Evolutionary conservation across 805 yeast species (phyloP), one percentile per base, ranked within the genome.

Genomic region (Osmozyma mogii): DNA sequence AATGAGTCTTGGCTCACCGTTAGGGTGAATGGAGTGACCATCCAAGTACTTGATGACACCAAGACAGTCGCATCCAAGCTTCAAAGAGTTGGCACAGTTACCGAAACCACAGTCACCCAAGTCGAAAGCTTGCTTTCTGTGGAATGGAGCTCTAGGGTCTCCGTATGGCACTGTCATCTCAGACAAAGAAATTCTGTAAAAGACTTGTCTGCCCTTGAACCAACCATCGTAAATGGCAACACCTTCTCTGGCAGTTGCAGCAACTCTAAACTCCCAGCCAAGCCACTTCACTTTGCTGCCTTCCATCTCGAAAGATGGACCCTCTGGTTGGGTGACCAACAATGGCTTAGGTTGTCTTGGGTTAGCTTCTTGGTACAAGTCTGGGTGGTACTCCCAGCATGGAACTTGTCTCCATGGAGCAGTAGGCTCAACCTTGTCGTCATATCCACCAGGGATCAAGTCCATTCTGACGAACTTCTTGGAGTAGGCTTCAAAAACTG

Each of bases 101-200:
- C 92, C 92, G 40, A 81, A 81, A 13, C 94, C 92, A 62, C 81
- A 73, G 56, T 83, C 92, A 53, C 92, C 92, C 49, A 82, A 67
- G 56, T 82, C 92, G 44, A 82, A 82, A 19, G 92, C 92, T 63
- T 80, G 88, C 62, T 83, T 82, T 69, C 89, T 72, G 59, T 80
- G 87, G 62, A 68, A 78, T 40, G 92, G 92, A 26, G 77, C 76
- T 57, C 89, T 70, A 48, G 88, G 85, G 53, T 82, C 89, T 53
- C 84, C 88, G 50, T 83, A 82, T 19, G 92, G 92, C 40, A 83
- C 94, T 23, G 89, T 81, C 94, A 83, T 82, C 58, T 82, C 94
- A 32, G 82, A 73, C 43, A 81, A 58, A 3, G 87, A 69, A 27
- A 80, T 54, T 61, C 92, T 69, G 68, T 82, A 81, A 49, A 81